Evolutionary conservation across 164 flowering plant species (phyloP).

Genomic region (Chimonanthus praecox): DNA sequence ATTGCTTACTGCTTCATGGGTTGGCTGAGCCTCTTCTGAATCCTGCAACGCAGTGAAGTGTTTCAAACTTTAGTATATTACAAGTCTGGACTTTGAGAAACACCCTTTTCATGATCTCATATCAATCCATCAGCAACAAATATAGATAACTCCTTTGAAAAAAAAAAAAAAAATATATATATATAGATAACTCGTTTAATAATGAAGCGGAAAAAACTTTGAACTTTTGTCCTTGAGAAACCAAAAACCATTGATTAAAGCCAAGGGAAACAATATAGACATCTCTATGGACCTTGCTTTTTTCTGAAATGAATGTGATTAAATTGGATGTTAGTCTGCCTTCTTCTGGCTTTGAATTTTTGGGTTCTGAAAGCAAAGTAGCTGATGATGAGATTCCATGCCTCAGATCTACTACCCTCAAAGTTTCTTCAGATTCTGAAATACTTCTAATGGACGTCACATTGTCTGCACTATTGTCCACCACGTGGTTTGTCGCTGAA

Average conservation of each 20-base stretch:
- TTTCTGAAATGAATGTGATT: neutral
- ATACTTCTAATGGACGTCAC: neutral
- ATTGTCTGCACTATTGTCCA: neutral
- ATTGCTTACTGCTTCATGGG: too few species aligned
- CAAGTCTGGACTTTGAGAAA: too few species aligned
- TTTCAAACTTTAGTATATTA: too few species aligned
- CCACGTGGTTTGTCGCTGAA: neutral
- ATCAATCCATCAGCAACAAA: neutral
- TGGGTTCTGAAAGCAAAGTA: conserved; percentile 7
- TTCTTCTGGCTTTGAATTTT: conserved; percentile 15
- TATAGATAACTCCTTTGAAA: neutral
- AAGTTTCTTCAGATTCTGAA: neutral
- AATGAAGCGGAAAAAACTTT: neutral
- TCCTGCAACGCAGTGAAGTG: too few species aligned
- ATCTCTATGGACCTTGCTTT: neutral
- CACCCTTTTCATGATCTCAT: neutral
- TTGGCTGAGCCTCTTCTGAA: too few species aligned
- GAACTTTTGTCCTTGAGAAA: neutral
- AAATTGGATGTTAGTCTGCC: conserved; percentile 12
- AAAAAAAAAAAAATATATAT: too few species aligned
- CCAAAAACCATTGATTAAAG: neutral
- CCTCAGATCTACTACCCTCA: conserved; percentile 6
- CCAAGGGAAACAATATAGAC: neutral
- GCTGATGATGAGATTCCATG: conserved; percentile 10
- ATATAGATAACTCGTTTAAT: neutral